Conservation (phyloP, 2,329 filamentous ascomycete species). For the Lizonia empirigonia region DNA sequence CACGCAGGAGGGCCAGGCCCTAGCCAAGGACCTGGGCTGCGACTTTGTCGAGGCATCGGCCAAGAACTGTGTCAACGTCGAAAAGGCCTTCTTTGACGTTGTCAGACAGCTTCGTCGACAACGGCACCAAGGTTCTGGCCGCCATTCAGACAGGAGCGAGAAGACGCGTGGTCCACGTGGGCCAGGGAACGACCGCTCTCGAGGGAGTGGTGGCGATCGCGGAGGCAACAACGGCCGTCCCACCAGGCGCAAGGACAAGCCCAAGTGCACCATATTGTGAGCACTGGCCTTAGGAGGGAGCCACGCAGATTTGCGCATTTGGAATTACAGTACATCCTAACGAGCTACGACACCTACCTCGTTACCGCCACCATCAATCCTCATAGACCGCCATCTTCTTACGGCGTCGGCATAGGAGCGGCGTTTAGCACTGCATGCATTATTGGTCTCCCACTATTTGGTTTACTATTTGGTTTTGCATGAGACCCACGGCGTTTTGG, state of each 20-base stretch:
- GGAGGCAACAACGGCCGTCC: conserved; percentile 22
- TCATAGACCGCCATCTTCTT: conserved; percentile 39
- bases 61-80: conserved; percentile 97
- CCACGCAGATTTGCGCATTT: conserved; percentile 26
- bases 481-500: conserved; percentile 42
- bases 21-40: conserved; percentile 90
- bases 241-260: conserved; percentile 33
- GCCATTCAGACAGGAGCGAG: conserved; percentile 22
- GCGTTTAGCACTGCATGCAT: conserved; percentile 44
- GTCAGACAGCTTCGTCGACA: conserved; percentile 88
- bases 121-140: conserved; percentile 58
- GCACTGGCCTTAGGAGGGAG: conserved; percentile 5
- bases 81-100: conserved; percentile 98
- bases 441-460: conserved; percentile 28
- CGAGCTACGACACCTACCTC: conserved; percentile 35
- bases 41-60: conserved; percentile 97
- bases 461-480: conserved; percentile 36
- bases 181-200: conserved; percentile 25
- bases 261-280: conserved; percentile 47
- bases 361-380: conserved; percentile 32
- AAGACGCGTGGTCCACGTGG: conserved; percentile 21
- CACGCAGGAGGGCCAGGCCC: conserved; percentile 89
- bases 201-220: conserved; percentile 22
- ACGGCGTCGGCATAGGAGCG: conserved; percentile 45
- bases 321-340: conserved; percentile 34